Conservation (phyloP, 306 rosid species). For the Medicago ruthenica region DNA sequence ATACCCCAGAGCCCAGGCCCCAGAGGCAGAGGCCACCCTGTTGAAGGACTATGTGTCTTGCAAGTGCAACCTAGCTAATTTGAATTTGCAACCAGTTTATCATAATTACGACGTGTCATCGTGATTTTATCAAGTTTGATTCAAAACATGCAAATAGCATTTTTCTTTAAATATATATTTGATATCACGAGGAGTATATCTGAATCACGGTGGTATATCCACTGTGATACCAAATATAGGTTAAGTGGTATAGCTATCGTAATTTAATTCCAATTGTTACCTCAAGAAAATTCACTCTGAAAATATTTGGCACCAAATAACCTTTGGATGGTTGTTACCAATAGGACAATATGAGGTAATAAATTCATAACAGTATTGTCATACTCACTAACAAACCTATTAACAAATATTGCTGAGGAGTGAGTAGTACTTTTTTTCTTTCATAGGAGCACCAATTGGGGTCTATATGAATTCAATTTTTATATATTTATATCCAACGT, state of each 20-base stretch:
- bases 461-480: slow-evolving; percentile 22
- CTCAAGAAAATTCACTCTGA: neutral
- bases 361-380: slow-evolving; percentile 48
- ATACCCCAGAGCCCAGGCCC: neutral
- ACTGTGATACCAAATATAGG: too few species aligned
- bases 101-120: too few species aligned
- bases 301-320: slow-evolving; percentile 8
- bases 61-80: neutral
- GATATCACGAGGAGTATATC: too few species aligned
- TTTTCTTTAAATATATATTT: too few species aligned
- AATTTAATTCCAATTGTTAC: neutral
- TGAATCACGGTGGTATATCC: too few species aligned
- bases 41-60: neutral
- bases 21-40: neutral
- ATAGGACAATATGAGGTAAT: slow-evolving; percentile 38
- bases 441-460: neutral
- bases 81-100: too few species aligned
- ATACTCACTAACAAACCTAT: slow-evolving; percentile 24
- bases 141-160: too few species aligned
- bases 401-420: slow-evolving; percentile 2
- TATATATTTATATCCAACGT: slow-evolving; percentile 22
- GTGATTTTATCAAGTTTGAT: too few species aligned
- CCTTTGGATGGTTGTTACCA: slow-evolving; percentile 24
- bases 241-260: too few species aligned
- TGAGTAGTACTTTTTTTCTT: neutral